Conservation (phyloP, 331 rosid species). For the Arachis monticola region DNA sequence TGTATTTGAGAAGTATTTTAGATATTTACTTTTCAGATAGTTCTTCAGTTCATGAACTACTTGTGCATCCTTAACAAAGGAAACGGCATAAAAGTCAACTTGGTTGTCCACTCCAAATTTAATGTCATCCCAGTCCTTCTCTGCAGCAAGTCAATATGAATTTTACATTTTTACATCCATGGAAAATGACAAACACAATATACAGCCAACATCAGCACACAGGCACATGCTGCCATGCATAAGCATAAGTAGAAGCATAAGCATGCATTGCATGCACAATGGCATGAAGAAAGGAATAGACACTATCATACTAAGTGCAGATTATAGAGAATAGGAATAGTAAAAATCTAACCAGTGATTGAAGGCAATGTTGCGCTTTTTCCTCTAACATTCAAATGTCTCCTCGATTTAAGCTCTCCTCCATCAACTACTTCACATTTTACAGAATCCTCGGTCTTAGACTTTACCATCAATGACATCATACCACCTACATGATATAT, state of each 20-base stretch:
- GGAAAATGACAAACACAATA: slow-evolving; percentile 27
- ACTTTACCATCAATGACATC: slow-evolving; percentile 89
- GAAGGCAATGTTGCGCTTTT: slow-evolving; percentile 98
- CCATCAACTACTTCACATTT: slow-evolving; percentile 97
- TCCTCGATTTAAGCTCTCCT: slow-evolving; percentile 94
- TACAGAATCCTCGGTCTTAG: slow-evolving; percentile 84
- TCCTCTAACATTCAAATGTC: slow-evolving; percentile 97
- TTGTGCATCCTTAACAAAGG: slow-evolving; percentile 93
- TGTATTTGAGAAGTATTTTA: slow-evolving; percentile 2
- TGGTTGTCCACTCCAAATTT: slow-evolving; percentile 95
- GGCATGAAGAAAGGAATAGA: neutral
- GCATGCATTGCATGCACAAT: neutral
- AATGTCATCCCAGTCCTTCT: slow-evolving; percentile 99
- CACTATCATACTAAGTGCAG: neutral
- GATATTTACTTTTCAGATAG: slow-evolving; percentile 72
- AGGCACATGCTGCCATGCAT: neutral
- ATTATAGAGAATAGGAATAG: slow-evolving; percentile 4
- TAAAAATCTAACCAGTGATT: slow-evolving; percentile 74
- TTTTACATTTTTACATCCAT: slow-evolving; percentile 1
- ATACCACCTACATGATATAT: slow-evolving; percentile 76
- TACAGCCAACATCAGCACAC: neutral
- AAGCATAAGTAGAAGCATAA: neutral
- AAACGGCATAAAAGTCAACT: slow-evolving; percentile 97
- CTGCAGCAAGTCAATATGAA: slow-evolving; percentile 61
- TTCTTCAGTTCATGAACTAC: slow-evolving; percentile 92